Percentiles rank a stretch among this genome's conserved stretches.
phyloP scores from a whole-genome alignment of 345 rosid genomes.

The Corchorus capsularis region DNA sequence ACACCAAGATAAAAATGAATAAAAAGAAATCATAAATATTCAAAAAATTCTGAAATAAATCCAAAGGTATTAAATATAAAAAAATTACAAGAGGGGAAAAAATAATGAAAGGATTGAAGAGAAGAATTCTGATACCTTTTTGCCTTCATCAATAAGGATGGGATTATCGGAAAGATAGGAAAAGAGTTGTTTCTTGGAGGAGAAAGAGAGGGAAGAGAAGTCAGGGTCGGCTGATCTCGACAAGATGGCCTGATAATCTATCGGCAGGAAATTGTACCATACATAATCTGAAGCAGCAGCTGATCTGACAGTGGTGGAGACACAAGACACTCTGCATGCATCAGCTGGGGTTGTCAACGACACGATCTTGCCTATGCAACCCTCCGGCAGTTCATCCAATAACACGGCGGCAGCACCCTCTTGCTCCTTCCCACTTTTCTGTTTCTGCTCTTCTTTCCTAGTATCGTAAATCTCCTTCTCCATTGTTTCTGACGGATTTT shows the following conservation, averaged over 20 bases:
- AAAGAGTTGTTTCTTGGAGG: constrained; percentile 31
- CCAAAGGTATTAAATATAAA: too few relatives aligned
- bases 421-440: not conserved
- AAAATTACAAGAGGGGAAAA: too few relatives aligned
- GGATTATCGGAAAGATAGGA: constrained; percentile 31
- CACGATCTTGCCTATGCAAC: constrained; percentile 36
- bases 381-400: constrained; percentile 29
- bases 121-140: constrained; percentile 21
- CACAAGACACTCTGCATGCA: constrained; percentile 32
- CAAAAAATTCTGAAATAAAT: too few relatives aligned
- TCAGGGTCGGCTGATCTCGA: not conserved
- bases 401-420: not conserved
- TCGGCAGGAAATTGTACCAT: constrained; percentile 24
- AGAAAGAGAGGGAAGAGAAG: not conserved
- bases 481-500: not conserved
- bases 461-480: not conserved
- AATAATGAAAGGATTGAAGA: too few relatives aligned
- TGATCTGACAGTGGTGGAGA: constrained; percentile 27
- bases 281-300: constrained; percentile 37
- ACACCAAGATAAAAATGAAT: not conserved
- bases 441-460: not conserved
- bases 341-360: constrained; percentile 36
- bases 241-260: not conserved
- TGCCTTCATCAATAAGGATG: constrained; percentile 34
- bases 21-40: too few relatives aligned